Conservation (phyloP, 495 filamentous ascomycete species). For the Copromyces sp. region DNA sequence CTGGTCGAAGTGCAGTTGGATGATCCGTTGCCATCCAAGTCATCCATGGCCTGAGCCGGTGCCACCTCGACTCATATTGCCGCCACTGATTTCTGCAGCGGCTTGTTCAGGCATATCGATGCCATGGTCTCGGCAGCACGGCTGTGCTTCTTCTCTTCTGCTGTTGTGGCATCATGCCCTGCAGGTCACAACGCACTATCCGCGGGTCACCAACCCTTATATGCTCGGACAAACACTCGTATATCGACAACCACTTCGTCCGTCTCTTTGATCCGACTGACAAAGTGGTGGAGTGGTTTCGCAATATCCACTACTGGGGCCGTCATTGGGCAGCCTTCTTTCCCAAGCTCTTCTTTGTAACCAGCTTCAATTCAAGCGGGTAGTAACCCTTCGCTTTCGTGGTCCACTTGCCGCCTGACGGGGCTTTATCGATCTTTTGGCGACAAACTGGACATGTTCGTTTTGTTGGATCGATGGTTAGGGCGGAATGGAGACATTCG, state of each 20-base stretch:
- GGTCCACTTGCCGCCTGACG: constrained; percentile 22
- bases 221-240: background rate
- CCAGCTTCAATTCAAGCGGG: constrained; percentile 52
- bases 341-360: constrained; percentile 38
- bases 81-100: background rate
- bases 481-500: constrained; percentile 64
- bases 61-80: background rate
- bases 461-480: constrained; percentile 47
- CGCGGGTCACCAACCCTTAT: background rate
- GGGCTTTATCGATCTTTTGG: constrained; percentile 46
- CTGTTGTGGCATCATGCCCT: background rate
- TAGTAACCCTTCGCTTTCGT: constrained; percentile 36
- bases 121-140: background rate
- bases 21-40: background rate
- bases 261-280: background rate
- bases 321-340: constrained; percentile 21
- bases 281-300: background rate
- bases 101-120: background rate
- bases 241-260: background rate
- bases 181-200: background rate
- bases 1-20: background rate
- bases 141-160: background rate
- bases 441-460: constrained; percentile 45
- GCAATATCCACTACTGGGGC: background rate
- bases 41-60: background rate